Percentiles rank a stretch among this genome's conserved stretches.
phyloP scores from a whole-genome alignment of 2,329 filamentous ascomycete species.

The Penicillium sp. region DNA sequence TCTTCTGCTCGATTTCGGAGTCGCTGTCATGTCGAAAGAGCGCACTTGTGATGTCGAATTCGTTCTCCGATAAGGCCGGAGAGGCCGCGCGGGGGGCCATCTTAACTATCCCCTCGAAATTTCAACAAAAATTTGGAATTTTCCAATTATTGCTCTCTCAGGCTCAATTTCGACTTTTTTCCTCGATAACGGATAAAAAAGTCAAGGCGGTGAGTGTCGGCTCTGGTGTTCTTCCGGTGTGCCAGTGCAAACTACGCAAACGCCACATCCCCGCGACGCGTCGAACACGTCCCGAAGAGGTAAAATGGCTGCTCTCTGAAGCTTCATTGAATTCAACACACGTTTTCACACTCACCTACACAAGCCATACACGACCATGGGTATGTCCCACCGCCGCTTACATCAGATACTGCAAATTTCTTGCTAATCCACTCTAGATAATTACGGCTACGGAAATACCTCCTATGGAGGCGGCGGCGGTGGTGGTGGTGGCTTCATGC shows the following conservation, averaged over 20 bases:
- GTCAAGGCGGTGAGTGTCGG: slow-evolving; percentile 36
- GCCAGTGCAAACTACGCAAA: slow-evolving; percentile 28
- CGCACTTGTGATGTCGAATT: slow-evolving; percentile 84
- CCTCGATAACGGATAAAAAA: slow-evolving; percentile 26
- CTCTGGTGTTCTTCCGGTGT: slow-evolving; percentile 21
- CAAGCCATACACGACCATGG: slow-evolving; percentile 6
- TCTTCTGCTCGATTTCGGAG: slow-evolving; percentile 48
- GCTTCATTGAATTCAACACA: not conserved
- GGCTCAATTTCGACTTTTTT: slow-evolving; percentile 23
- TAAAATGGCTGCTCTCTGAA: slow-evolving; percentile 30
- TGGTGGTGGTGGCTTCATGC: slow-evolving; percentile 64
- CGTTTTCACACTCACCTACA: not conserved
- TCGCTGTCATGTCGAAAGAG: slow-evolving; percentile 68
- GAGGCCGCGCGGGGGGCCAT: slow-evolving; percentile 79
- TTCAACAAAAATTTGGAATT: not conserved
- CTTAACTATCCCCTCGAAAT: slow-evolving; percentile 22
- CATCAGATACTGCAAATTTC: not conserved
- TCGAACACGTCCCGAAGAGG: slow-evolving; percentile 46
- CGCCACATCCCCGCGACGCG: slow-evolving; percentile 37
- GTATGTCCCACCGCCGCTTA: not conserved
- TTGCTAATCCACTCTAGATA: slow-evolving; percentile 31
- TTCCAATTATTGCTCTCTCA: not conserved
- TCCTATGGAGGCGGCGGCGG: slow-evolving; percentile 61
- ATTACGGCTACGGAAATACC: slow-evolving; percentile 56
- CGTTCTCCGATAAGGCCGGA: slow-evolving; percentile 83